A percentile compares a stretch with the other conserved stretches of the same genome.
These are phyloP conservation scores for Lecanicillium sp. DNA, from an alignment of 2,329 filamentous ascomycete species.

Conservation along the genomic window DNA sequence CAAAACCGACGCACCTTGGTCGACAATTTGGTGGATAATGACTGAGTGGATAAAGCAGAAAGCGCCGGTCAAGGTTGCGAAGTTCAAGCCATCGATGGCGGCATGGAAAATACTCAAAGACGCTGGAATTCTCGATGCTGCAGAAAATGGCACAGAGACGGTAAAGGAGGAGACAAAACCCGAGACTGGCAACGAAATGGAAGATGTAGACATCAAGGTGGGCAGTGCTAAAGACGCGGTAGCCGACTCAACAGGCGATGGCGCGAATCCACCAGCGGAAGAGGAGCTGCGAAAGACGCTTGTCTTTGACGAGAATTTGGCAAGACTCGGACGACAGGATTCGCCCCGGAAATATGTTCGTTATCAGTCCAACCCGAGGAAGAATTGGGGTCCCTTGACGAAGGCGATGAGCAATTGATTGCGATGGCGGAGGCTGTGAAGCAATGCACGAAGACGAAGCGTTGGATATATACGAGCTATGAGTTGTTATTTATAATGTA, in stretches of 20 bases:
- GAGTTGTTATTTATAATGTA: no score
- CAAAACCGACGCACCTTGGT: constrained; percentile 90
- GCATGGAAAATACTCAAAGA: constrained; percentile 59
- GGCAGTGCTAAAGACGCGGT: constrained; percentile 8
- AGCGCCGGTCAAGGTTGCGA: constrained; percentile 64
- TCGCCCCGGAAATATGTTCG: constrained; percentile 63
- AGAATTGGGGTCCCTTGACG: constrained; percentile 88
- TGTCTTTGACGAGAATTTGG: constrained; percentile 70
- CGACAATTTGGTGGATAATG: constrained; percentile 85
- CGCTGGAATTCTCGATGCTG: constrained; percentile 27
- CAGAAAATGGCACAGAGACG: constrained; percentile 18
- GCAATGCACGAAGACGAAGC: no score
- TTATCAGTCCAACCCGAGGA: constrained; percentile 83
- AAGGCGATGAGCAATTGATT: constrained; percentile 45
- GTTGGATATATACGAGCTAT: no score
- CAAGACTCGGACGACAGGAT: constrained; percentile 62
- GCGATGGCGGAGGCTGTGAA: no score
- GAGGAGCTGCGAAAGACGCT: constrained; percentile 48
- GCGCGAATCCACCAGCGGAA: constrained; percentile 14
- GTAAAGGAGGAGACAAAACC: constrained; percentile 11
- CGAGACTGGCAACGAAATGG: constrained; percentile 23
- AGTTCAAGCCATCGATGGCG: constrained; percentile 60
- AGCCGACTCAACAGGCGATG: constrained; percentile 13
- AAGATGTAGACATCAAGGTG: constrained; percentile 27
- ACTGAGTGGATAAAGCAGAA: constrained; percentile 82